Evolutionary conservation across 2,329 filamentous ascomycete species (phyloP).

Genomic region (Beauveria varroae): DNA sequence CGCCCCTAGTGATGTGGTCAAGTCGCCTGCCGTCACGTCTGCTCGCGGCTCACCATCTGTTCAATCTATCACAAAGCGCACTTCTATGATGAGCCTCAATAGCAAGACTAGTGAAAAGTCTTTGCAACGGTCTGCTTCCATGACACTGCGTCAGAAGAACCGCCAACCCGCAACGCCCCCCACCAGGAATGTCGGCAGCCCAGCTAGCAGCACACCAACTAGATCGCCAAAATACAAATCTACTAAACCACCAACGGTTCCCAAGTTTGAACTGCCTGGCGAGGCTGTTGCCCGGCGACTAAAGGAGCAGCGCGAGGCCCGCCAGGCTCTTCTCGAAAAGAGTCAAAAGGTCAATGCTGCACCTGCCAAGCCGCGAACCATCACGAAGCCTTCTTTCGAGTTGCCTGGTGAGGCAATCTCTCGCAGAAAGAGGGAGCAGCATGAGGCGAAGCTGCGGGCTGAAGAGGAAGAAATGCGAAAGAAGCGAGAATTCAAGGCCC

Average conservation of each 20-base stretch:
- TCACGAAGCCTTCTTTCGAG: constrained; percentile 51
- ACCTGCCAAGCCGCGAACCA: constrained; percentile 39
- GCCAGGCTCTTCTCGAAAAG: constrained; percentile 31
- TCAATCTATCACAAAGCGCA: constrained; percentile 18
- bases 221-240: constrained; percentile 33
- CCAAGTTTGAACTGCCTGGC: constrained; percentile 56
- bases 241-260: constrained; percentile 44
- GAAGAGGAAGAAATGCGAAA: constrained; percentile 54
- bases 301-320: constrained; percentile 52
- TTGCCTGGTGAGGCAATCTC: constrained; percentile 56
- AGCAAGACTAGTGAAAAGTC: constrained; percentile 28
- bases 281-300: constrained; percentile 51
- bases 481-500: constrained; percentile 57
- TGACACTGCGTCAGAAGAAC: constrained; percentile 27
- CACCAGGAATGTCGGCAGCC: constrained; percentile 6
- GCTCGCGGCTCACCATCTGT: constrained; percentile 14
- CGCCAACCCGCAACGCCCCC: constrained; percentile 5
- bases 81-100: constrained; percentile 28
- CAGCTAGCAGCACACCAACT: neutral
- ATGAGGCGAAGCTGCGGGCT: constrained; percentile 45
- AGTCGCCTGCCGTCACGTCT: constrained; percentile 5
- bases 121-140: constrained; percentile 35
- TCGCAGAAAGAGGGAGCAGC: constrained; percentile 46
- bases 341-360: constrained; percentile 28
- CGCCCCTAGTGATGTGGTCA: constrained; percentile 18